phyloP scores from a whole-genome alignment of 148 eudicot species.

The Euryodendron excelsum region DNA sequence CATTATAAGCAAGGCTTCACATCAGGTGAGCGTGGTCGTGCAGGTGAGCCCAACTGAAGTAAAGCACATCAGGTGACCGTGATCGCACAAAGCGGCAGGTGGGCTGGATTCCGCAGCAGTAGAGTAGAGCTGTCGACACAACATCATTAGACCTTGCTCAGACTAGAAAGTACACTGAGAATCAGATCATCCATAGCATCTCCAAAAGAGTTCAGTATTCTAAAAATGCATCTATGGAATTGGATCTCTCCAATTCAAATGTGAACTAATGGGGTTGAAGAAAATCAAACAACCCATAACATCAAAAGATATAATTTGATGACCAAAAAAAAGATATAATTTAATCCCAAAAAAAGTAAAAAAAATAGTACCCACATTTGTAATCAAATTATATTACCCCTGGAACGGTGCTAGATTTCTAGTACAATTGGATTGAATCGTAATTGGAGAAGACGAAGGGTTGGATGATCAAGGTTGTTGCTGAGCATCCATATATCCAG shows the following conservation, averaged over 20 bases:
- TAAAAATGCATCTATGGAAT: too few species aligned
- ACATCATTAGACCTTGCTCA: too few species aligned
- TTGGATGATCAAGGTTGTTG: not conserved
- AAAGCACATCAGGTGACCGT: too few species aligned
- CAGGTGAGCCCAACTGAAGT: too few species aligned
- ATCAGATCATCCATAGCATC: not conserved
- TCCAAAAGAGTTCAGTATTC: not conserved
- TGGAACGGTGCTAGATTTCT: not conserved
- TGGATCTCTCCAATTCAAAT: not conserved
- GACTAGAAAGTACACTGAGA: too few species aligned
- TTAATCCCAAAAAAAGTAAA: too few species aligned
- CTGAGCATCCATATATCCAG: conserved; percentile 8
- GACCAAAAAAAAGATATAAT: too few species aligned
- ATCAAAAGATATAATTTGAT: not conserved
- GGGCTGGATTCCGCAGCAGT: too few species aligned
- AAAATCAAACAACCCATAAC: not conserved
- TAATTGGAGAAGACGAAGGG: not conserved
- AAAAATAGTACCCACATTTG: not conserved
- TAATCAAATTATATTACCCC: not conserved
- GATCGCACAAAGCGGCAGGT: too few species aligned
- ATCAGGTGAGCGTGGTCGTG: too few species aligned
- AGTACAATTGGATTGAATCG: not conserved
- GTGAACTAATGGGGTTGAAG: not conserved
- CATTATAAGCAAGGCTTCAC: too few species aligned
- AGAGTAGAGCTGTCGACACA: too few species aligned